A percentile compares a stretch with the other conserved stretches of the same genome.
These are phyloP conservation scores for Falciphora oryzae DNA, from an alignment of 2,329 filamentous ascomycete genomes.

Conservation along the genomic window DNA sequence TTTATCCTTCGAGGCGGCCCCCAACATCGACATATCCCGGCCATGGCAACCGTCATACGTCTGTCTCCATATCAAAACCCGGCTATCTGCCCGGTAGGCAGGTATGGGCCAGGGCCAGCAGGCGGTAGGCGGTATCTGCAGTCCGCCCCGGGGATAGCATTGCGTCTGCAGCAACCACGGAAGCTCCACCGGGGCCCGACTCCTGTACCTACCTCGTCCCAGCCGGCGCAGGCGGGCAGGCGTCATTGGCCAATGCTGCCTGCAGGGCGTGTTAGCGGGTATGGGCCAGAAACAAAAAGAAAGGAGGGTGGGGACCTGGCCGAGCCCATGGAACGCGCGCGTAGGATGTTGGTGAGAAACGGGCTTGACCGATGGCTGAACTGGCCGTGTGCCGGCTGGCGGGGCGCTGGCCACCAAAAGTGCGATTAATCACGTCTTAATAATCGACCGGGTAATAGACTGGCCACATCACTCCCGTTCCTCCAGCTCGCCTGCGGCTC, in stretches of 20 bases:
- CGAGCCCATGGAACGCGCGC: neutral
- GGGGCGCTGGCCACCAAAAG: no score
- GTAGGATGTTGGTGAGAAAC: neutral
- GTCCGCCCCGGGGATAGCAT: no score
- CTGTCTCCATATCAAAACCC: neutral
- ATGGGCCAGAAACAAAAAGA: neutral
- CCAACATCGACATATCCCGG: neutral
- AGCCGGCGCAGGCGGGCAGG: neutral
- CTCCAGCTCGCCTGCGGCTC: no score
- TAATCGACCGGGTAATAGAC: neutral
- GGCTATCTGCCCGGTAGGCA: neutral
- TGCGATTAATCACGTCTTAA: slow-evolving; percentile 2
- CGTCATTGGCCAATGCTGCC: neutral
- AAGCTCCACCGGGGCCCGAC: neutral
- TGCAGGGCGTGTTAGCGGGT: neutral
- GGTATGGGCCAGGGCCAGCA: neutral
- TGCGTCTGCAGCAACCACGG: no score
- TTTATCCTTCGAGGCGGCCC: neutral
- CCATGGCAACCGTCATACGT: neutral
- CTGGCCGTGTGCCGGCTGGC: neutral
- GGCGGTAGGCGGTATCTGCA: no score
- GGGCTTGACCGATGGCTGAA: neutral
- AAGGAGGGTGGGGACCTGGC: no score
- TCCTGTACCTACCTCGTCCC: neutral
- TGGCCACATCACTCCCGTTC: no score